Evolutionary conservation across 768 basidiomycete genomes (phyloP).

Genomic region (Panaeolus cyanescens): DNA sequence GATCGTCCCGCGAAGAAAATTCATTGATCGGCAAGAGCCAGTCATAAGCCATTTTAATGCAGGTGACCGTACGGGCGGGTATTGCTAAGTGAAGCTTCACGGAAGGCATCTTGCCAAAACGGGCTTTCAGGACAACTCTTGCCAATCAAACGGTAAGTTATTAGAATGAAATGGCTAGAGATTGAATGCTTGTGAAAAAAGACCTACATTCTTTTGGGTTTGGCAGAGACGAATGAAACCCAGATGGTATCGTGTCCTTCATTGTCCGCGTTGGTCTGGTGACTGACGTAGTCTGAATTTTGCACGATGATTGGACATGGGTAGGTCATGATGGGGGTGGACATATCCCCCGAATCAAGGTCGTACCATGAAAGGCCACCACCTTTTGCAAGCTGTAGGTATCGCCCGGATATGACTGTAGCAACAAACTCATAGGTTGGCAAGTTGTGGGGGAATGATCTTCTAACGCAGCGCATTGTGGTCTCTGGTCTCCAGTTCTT

Average conservation of each 20-base stretch:
- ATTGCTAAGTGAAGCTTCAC: constrained; percentile 18
- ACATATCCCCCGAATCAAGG: constrained; percentile 18
- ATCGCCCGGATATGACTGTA: constrained; percentile 22
- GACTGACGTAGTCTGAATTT: constrained; percentile 16
- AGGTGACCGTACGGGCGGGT: constrained; percentile 13
- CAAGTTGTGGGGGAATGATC: constrained; percentile 19
- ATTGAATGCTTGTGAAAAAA: neutral
- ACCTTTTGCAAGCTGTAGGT: constrained; percentile 19
- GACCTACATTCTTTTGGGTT: constrained; percentile 18
- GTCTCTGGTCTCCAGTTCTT: constrained; percentile 17
- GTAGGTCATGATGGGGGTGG: constrained; percentile 18
- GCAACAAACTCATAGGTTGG: constrained; percentile 23
- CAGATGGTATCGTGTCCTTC: constrained; percentile 20
- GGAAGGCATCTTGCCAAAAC: constrained; percentile 10
- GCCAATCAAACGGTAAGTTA: neutral
- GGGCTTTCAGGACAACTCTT: constrained; percentile 20
- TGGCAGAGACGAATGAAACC: constrained; percentile 21
- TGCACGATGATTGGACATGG: constrained; percentile 16
- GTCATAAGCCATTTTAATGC: constrained; percentile 19
- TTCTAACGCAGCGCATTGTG: constrained; percentile 7
- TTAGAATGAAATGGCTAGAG: neutral
- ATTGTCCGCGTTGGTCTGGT: constrained; percentile 21
- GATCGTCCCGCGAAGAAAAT: constrained; percentile 16
- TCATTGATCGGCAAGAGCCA: constrained; percentile 24
- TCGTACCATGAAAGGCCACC: constrained; percentile 25